phyloP scores from a whole-genome alignment of 2,329 filamentous ascomycete genomes.

The Podosphaera aphanis region DNA sequence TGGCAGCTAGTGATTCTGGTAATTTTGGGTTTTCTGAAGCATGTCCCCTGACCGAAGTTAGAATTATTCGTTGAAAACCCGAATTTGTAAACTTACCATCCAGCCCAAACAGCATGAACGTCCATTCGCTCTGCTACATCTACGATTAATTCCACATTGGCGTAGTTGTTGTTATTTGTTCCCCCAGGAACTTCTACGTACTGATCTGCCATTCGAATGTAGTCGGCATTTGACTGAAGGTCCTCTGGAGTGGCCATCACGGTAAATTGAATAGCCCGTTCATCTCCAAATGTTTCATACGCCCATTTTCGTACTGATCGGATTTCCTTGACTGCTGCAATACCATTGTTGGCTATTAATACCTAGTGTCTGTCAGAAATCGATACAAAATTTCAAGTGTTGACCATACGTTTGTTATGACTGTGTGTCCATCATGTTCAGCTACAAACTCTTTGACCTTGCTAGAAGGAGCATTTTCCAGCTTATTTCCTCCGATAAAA shows the following conservation, averaged over 20 bases:
- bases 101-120: conserved; percentile 95
- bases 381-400: background rate
- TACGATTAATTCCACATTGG: conserved; percentile 96
- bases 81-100: conserved; percentile 43
- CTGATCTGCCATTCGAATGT: conserved; percentile 98
- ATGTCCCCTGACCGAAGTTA: conserved; percentile 44
- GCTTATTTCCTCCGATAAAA: conserved; percentile 86
- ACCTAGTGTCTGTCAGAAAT: conserved; percentile 32
- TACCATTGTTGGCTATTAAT: conserved; percentile 98
- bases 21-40: conserved; percentile 97
- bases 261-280: conserved; percentile 94
- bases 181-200: conserved; percentile 97
- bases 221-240: conserved; percentile 90
- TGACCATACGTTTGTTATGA: conserved; percentile 75
- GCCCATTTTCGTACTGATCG: conserved; percentile 99
- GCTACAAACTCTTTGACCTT: conserved; percentile 93
- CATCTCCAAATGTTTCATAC: conserved; percentile 97
- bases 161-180: conserved; percentile 99
- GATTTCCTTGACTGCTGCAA: conserved; percentile 97
- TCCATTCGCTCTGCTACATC: conserved; percentile 97
- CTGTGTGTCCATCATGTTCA: conserved; percentile 74
- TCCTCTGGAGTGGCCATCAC: conserved; percentile 99
- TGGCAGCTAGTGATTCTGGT: conserved; percentile 84
- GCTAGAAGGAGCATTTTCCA: conserved; percentile 59
- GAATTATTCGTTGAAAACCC: background rate